These are phyloP conservation scores for Aspergillus cavernicola DNA, from an alignment of 495 filamentous ascomycete species.

Conservation along the genomic window DNA sequence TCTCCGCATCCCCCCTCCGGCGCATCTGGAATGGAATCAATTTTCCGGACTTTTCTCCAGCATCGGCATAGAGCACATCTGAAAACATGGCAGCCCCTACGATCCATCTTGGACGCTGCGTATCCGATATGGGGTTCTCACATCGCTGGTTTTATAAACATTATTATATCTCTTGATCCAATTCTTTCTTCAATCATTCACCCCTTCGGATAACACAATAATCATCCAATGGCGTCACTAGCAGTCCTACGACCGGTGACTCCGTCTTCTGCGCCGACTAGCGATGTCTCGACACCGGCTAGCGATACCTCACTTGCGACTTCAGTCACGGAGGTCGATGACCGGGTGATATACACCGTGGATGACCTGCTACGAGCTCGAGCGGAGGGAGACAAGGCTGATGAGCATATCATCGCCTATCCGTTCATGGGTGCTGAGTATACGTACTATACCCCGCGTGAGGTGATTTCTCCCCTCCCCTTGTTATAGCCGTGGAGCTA, in stretches of 20 bases:
- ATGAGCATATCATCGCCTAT: constrained; percentile 32
- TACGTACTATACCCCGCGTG: constrained; percentile 30
- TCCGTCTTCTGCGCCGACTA: background rate
- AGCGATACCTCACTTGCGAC: constrained; percentile 6
- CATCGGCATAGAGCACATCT: background rate
- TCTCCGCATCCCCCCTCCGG: background rate
- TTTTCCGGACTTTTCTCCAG: constrained; percentile 1
- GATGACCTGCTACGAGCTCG: constrained; percentile 27
- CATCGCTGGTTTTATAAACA: background rate
- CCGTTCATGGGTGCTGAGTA: constrained; percentile 28
- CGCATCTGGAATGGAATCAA: background rate
- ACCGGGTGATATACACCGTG: constrained; percentile 22
- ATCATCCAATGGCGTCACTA: background rate
- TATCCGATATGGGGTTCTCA: constrained; percentile 4
- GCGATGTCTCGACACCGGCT: background rate
- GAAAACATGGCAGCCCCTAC: background rate
- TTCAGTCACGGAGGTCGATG: constrained; percentile 8
- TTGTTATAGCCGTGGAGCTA: background rate
- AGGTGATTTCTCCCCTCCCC: constrained; percentile 9
- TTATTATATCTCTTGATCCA: background rate
- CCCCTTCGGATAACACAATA: background rate
- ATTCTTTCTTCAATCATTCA: background rate
- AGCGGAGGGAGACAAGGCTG: constrained; percentile 18
- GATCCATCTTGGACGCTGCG: background rate
- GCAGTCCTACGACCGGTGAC: background rate